These are phyloP conservation scores for Verticillium tricorpus DNA, from an alignment of 2,329 filamentous ascomycete genomes.

Conservation along the genomic window DNA sequence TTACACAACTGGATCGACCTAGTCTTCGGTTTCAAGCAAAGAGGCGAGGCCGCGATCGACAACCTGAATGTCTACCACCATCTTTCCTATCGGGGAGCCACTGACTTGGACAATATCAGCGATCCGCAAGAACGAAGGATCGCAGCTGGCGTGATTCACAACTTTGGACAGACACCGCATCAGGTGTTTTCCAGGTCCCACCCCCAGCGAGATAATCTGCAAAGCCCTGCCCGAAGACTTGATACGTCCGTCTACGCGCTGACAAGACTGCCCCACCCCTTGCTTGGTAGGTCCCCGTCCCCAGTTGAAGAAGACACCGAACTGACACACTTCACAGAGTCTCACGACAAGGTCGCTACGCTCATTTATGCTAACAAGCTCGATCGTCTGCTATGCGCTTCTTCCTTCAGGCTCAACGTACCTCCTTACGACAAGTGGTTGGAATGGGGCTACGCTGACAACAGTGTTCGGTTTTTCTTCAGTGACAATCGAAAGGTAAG, in stretches of 20 bases:
- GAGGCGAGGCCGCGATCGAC: constrained; percentile 86
- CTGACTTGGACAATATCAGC: constrained; percentile 84
- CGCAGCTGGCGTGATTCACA: constrained; percentile 94
- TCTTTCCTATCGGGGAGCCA: constrained; percentile 89
- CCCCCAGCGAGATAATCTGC: constrained; percentile 65
- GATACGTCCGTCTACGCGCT: constrained; percentile 75
- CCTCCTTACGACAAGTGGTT: constrained; percentile 90
- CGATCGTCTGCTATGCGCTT: constrained; percentile 78
- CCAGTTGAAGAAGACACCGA: not conserved
- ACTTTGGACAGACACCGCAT: constrained; percentile 95
- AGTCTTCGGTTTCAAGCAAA: constrained; percentile 90
- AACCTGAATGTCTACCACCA: constrained; percentile 95
- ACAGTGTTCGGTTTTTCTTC: constrained; percentile 85
- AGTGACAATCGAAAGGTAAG: constrained; percentile 71
- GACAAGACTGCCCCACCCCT: constrained; percentile 71
- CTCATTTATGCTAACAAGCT: constrained; percentile 74
- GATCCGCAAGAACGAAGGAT: constrained; percentile 83
- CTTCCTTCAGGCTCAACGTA: constrained; percentile 80
- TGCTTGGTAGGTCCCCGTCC: constrained; percentile 52
- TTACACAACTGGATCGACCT: constrained; percentile 95
- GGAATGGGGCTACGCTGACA: constrained; percentile 94
- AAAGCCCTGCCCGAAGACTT: constrained; percentile 62
- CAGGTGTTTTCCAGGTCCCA: constrained; percentile 87
- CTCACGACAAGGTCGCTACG: constrained; percentile 73
- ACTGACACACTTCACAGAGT: constrained; percentile 36